phyloP scores from a whole-genome alignment of 2,329 filamentous ascomycete genomes.

The Karstenula rhodostoma region DNA sequence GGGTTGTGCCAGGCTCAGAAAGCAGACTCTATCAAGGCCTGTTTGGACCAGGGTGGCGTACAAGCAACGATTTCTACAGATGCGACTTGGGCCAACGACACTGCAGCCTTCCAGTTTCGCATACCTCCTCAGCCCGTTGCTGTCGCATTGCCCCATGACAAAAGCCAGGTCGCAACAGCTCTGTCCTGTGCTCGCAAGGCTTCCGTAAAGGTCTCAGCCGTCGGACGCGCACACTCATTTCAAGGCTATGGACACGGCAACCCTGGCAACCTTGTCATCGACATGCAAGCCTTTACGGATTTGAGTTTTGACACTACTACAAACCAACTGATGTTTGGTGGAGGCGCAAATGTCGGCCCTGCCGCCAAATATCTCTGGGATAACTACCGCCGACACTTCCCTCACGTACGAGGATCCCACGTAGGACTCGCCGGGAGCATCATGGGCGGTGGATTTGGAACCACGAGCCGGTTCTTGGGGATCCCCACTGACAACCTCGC shows the following conservation, averaged over 20 bases:
- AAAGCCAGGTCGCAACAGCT: slow-evolving; percentile 1
- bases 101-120: slow-evolving; percentile 3
- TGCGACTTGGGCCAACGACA: slow-evolving; percentile 2
- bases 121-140: background rate
- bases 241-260: slow-evolving; percentile 7
- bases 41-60: background rate
- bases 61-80: background rate
- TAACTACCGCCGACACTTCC: slow-evolving; percentile 4
- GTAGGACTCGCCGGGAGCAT: slow-evolving; percentile 3
- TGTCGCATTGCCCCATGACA: background rate
- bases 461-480: slow-evolving; percentile 5
- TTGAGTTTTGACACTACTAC: background rate
- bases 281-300: background rate
- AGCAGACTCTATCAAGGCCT: background rate
- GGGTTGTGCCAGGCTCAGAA: background rate
- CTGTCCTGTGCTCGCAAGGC: background rate
- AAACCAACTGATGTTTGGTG: background rate
- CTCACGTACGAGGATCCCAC: slow-evolving; percentile 5
- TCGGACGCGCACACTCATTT: slow-evolving; percentile 6
- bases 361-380: slow-evolving; percentile 2
- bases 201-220: background rate
- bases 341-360: slow-evolving; percentile 1
- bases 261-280: slow-evolving; percentile 5
- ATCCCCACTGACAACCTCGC: slow-evolving; percentile 3
- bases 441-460: slow-evolving; percentile 5